Conservation (phyloP, 768 basidiomycete species). For the Pleurotus tuoliensis region DNA sequence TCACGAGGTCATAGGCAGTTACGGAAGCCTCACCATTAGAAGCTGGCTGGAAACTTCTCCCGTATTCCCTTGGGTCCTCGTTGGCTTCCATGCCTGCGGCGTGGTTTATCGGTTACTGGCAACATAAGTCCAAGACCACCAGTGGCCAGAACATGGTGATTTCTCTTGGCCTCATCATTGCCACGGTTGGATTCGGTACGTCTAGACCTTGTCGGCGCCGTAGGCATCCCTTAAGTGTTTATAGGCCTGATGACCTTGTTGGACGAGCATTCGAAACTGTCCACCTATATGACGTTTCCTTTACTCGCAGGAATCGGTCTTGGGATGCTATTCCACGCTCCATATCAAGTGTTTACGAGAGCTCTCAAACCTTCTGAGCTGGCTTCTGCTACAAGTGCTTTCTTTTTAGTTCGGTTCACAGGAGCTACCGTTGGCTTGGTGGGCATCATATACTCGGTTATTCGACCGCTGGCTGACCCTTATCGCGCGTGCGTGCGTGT, state of each 20-base stretch:
- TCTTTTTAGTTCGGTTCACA: conserved; percentile 84
- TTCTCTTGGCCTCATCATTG: conserved; percentile 56
- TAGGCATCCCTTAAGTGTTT: conserved; percentile 16
- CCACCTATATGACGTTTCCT: conserved; percentile 52
- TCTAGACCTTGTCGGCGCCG: conserved; percentile 9
- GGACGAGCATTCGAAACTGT: conserved; percentile 42
- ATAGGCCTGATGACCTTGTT: conserved; percentile 68
- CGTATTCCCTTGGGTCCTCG: conserved; percentile 83
- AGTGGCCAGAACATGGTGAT: conserved; percentile 66
- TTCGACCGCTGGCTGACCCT: conserved; percentile 14
- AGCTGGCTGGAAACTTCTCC: conserved; percentile 72
- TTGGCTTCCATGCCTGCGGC: conserved; percentile 82
- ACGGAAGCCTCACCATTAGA: conserved; percentile 66
- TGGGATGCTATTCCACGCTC: conserved; percentile 83
- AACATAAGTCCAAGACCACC: conserved; percentile 51
- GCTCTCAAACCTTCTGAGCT: conserved; percentile 63
- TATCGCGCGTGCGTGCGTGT: conserved; percentile 6
- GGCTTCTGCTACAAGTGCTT: conserved; percentile 79
- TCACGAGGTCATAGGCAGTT: conserved; percentile 47
- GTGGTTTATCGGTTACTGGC: conserved; percentile 74
- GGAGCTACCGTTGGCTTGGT: conserved; percentile 82
- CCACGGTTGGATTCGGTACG: conserved; percentile 72
- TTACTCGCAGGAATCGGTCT: conserved; percentile 73
- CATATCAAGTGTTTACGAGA: conserved; percentile 74
- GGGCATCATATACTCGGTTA: conserved; percentile 20